Evolutionary conservation across 108 stramenopile species (phyloP), one percentile per base, ranked within the genome.

Genomic region (Halocafeteria seosinensis): DNA sequence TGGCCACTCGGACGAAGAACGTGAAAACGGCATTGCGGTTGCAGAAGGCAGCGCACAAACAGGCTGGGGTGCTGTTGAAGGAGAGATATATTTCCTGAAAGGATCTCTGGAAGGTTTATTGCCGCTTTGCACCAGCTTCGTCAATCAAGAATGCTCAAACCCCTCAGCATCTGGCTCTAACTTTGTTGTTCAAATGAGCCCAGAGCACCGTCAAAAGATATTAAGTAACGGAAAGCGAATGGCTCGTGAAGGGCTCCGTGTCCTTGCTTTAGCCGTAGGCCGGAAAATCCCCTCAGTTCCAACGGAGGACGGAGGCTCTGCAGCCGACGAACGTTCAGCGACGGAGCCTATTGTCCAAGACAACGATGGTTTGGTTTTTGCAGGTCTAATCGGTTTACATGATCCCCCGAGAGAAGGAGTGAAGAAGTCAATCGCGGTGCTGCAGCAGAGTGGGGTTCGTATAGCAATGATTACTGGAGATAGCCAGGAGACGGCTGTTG

Each of bases 381-480:
- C 87, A 17, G 92, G 92, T 3, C 53, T 97, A 12, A 62, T 92
- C 29, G 92, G 88, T 50, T 79, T 94, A 71, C 81, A 85, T 70
- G 95, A 97, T 68, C 92, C 95, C 11, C 90, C 88, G 0, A 62
- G 92, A 25, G 78, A 79, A 2, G 88, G 87, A 25, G 92, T 88
- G 0, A 61, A 69, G 8, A 79, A 83, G 37, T 81, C 86, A 38
- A 87, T 94, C 34, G 51, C 73, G 26, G 73, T 77, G 27, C 72
- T 93, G 38, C 84, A 87, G 51, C 76, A 70, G 38, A 73, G 86
- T 58, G 89, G 90, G 17, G 87, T 91, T 0, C 80, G 86, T 37
- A 86, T 90, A 23, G 76, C 89, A 61, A 97, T 97, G 92, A 86
- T 97, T 32, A 97, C 95, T 0, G 95, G 95, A 21, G 95, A 97